These are phyloP conservation scores for Microsporum ferrugineum DNA, from an alignment of 2,329 filamentous ascomycete species.

Conservation along the genomic window DNA sequence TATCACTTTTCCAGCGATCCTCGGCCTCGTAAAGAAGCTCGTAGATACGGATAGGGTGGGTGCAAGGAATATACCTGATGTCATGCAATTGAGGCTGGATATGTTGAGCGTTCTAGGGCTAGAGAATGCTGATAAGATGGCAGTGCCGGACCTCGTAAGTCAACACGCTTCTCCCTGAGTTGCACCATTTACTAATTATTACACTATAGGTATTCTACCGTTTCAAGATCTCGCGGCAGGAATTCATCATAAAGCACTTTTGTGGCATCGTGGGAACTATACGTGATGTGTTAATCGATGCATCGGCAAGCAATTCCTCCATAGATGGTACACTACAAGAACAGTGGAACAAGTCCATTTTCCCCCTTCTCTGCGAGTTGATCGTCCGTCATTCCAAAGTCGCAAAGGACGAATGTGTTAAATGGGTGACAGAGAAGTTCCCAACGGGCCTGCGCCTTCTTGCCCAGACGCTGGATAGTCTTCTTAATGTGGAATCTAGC, in stretches of 20 bases:
- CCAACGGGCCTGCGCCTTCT: conserved; percentile 20
- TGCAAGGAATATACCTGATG: conserved; percentile 9
- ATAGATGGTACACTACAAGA: conserved; percentile 4
- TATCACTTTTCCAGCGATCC: conserved; percentile 32
- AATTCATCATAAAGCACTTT: conserved; percentile 27
- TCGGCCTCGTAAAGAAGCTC: conserved; percentile 27
- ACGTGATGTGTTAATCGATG: conserved; percentile 21
- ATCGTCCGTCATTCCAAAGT: conserved; percentile 25
- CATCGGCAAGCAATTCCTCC: not conserved
- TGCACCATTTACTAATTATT: not conserved
- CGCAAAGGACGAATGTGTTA: conserved; percentile 19
- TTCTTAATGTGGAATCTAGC: conserved; percentile 22
- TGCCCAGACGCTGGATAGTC: conserved; percentile 23
- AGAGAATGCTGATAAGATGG: not conserved
- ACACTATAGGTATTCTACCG: conserved; percentile 27
- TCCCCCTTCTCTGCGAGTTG: conserved; percentile 24
- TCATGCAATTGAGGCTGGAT: conserved; percentile 5
- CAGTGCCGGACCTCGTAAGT: conserved; percentile 23
- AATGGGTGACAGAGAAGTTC: conserved; percentile 22
- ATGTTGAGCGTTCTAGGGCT: conserved; percentile 3
- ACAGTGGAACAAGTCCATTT: conserved; percentile 19
- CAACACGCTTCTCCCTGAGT: not conserved
- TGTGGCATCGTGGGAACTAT: conserved; percentile 26
- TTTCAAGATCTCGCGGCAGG: conserved; percentile 29
- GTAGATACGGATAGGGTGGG: conserved; percentile 13